Base-by-base conservation (phyloP, 768 basidiomycete species). In the Porpolomopsis calyptriformis region DNA sequence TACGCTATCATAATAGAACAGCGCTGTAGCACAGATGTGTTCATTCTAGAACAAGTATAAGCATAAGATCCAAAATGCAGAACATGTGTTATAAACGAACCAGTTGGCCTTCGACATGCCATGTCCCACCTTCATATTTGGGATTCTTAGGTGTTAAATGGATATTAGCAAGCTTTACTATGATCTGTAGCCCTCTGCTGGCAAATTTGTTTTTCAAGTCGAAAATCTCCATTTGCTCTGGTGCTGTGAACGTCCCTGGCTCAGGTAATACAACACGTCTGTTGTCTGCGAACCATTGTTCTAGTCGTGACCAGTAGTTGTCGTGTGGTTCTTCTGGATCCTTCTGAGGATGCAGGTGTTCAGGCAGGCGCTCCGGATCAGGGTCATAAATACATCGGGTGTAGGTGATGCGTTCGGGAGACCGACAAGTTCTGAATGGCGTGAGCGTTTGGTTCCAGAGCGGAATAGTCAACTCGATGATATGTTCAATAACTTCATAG, bases 61-160 rank as follows among this genome's bases (percentile, higher is more conserved):
- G 33, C 24, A 47, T 34, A 35, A 35, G 20, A 5, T 10, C 10
- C 2, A 29, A 26, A 16, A 24, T 23, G 6, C 26, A 18, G 27
- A 36, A 12, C 12, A n/a, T 35, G 31, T 6, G 29, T 22, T 6
- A 25, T 45, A 39, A 26, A 26, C 38, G 3, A 34, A 52, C 48
- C 39, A 60, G 51, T 45, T 51, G 49, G 5, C 61, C 67, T 50
- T 68, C 67, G 35, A 66, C 57, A 48, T 68, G 67, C 67, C 67
- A 69, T 4, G 51, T 56, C 16, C 67, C 65, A 12, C 67, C 67
- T 0, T 45, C 49, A 51, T 67, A 68, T 4, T 54, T 50, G 0
- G 67, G 67, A 40, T 62, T 60, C 19, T 67, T 63, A 11, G 67
- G 66, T 0, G 63, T 65, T 40, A 68, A 44, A 45, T 59, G 53